Percentiles rank a stretch among this genome's conserved stretches.
Evolutionary conservation across 805 yeast species (phyloP).

Genomic region (Kluyveromyces siamensis): DNA sequence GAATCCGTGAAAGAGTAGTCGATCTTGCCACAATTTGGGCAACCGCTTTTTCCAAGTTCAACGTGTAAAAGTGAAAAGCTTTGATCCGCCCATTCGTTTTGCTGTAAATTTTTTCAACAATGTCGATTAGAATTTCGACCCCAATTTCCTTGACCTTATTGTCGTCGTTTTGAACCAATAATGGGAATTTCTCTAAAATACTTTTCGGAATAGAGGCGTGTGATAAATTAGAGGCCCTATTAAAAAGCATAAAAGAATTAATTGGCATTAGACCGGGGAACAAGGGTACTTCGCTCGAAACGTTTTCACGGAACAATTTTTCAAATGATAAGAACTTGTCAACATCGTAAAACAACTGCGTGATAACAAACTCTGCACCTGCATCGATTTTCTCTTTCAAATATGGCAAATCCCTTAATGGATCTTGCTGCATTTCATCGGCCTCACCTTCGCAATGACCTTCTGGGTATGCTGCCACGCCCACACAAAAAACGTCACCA

Average conservation of each 20-base stretch:
- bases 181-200: slow-evolving; percentile 46
- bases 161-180: slow-evolving; percentile 54
- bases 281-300: slow-evolving; percentile 42
- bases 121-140: slow-evolving; percentile 58
- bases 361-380: slow-evolving; percentile 89
- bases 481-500: slow-evolving; percentile 82
- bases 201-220: slow-evolving; percentile 72
- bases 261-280: slow-evolving; percentile 92
- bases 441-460: slow-evolving; percentile 86
- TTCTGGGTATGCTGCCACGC: slow-evolving; percentile 97
- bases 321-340: slow-evolving; percentile 66
- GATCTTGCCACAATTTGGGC: slow-evolving; percentile 73
- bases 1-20: slow-evolving; percentile 40
- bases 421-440: slow-evolving; percentile 55
- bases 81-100: slow-evolving; percentile 50
- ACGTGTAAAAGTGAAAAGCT: slow-evolving; percentile 88
- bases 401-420: slow-evolving; percentile 62
- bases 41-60: slow-evolving; percentile 85
- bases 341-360: slow-evolving; percentile 88
- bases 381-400: slow-evolving; percentile 81
- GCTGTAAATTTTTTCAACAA: slow-evolving; percentile 47
- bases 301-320: slow-evolving; percentile 34
- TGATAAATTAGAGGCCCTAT: slow-evolving; percentile 80
- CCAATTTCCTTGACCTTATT: slow-evolving; percentile 76
- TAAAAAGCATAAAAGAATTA: slow-evolving; percentile 71